Evolutionary conservation across 2,329 filamentous ascomycete genomes (phyloP).

Genomic region (Mycogone perniciosa): DNA sequence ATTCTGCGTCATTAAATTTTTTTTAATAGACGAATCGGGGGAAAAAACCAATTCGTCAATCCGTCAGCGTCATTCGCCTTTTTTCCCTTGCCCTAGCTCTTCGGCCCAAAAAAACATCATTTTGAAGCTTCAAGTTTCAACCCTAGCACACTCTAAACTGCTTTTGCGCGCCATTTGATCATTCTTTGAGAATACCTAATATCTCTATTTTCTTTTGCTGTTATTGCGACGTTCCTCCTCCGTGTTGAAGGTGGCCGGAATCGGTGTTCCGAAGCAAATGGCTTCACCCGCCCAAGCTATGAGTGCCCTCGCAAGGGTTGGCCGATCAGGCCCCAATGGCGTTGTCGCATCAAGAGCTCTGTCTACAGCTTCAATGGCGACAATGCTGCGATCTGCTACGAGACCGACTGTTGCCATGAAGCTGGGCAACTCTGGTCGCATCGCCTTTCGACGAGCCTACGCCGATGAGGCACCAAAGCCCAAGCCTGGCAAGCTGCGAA

Average conservation of each 20-base stretch:
- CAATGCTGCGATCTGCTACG: constrained; percentile 17
- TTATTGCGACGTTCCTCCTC: not conserved
- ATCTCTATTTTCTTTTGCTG: not conserved
- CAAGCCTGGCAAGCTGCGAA: constrained; percentile 56
- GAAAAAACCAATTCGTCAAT: constrained; percentile 9
- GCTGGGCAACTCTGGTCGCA: constrained; percentile 30
- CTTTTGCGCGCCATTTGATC: no score
- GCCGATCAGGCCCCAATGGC: constrained; percentile 23
- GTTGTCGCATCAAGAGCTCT: constrained; percentile 28
- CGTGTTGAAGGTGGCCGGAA: not conserved
- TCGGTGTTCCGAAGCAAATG: constrained; percentile 27
- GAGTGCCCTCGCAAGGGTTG: constrained; percentile 28
- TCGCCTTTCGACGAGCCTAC: constrained; percentile 39
- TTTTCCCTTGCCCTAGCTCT: constrained; percentile 5
- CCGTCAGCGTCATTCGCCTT: constrained; percentile 9
- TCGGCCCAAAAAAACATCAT: not conserved
- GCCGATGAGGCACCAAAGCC: constrained; percentile 46
- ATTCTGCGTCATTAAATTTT: constrained; percentile 14
- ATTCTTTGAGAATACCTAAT: not conserved
- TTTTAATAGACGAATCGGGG: constrained; percentile 2
- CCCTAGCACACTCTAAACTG: no score
- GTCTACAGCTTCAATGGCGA: constrained; percentile 25
- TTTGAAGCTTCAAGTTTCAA: not conserved
- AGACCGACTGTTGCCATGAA: constrained; percentile 29
- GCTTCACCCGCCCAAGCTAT: constrained; percentile 41